Evolutionary conservation across 1,284 basidiomycete genomes (phyloP).

Genomic region (Ustilago trichophora): DNA sequence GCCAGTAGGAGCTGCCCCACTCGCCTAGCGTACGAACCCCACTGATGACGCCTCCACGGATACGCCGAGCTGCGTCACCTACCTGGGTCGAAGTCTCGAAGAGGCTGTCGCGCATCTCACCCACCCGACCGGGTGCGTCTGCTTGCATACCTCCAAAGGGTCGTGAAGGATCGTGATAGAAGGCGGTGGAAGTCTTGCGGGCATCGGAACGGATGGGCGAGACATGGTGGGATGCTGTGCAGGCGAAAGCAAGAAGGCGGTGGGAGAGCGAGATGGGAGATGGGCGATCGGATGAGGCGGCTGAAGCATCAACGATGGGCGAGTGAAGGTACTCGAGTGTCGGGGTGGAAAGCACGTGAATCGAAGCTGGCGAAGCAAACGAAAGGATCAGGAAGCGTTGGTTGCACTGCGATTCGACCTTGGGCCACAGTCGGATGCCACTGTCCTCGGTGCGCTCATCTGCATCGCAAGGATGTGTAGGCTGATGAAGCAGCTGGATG

Average conservation of each 20-base stretch:
- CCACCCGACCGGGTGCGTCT: slow-evolving; percentile 15
- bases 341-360: slow-evolving; percentile 32
- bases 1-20: slow-evolving; percentile 45
- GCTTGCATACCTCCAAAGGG: neutral
- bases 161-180: slow-evolving; percentile 13
- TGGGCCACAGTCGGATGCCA: slow-evolving; percentile 8
- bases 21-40: slow-evolving; percentile 43
- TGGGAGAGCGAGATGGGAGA: slow-evolving; percentile 30
- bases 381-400: slow-evolving; percentile 29
- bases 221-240: neutral
- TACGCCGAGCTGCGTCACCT: slow-evolving; percentile 42
- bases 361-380: slow-evolving; percentile 25
- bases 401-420: slow-evolving; percentile 28
- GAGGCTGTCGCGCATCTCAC: slow-evolving; percentile 43
- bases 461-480: neutral
- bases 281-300: slow-evolving; percentile 4
- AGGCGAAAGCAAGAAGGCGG: slow-evolving; percentile 34
- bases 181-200: slow-evolving; percentile 9
- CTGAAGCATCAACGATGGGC: slow-evolving; percentile 13
- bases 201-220: slow-evolving; percentile 22
- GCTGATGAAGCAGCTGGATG: slow-evolving; percentile 12
- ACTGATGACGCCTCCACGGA: slow-evolving; percentile 42
- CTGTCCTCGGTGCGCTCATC: neutral
- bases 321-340: slow-evolving; percentile 21
- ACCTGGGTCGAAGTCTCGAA: slow-evolving; percentile 43